Evolutionary conservation across 2,329 filamentous ascomycete genomes (phyloP).

Genomic region (Colletotrichum spinosum): DNA sequence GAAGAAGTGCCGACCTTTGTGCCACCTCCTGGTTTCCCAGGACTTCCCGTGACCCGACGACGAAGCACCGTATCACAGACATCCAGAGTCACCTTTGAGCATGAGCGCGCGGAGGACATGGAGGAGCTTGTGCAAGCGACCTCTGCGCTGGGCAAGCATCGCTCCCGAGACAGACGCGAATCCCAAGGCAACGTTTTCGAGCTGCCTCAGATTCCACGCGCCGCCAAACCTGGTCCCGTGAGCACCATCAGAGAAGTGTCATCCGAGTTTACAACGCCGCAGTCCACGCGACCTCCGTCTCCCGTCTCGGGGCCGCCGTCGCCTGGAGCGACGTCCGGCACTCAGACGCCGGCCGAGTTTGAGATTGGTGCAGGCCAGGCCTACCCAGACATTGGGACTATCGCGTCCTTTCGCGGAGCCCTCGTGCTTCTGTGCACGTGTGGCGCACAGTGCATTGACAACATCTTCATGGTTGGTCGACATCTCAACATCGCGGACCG

Average conservation of each 20-base stretch:
- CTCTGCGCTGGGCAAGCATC: slow-evolving; percentile 19
- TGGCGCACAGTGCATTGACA: slow-evolving; percentile 24
- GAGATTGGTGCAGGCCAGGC: slow-evolving; percentile 25
- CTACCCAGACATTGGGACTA: slow-evolving; percentile 27
- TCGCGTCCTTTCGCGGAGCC: slow-evolving; percentile 25
- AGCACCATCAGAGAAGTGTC: slow-evolving; percentile 31
- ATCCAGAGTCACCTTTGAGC: slow-evolving; percentile 18
- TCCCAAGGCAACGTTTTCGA: slow-evolving; percentile 30
- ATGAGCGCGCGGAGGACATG: slow-evolving; percentile 18
- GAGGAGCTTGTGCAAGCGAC: slow-evolving; percentile 24
- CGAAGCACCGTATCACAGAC: slow-evolving; percentile 27
- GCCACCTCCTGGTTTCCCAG: slow-evolving; percentile 20
- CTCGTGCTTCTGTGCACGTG: slow-evolving; percentile 26
- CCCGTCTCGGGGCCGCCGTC: slow-evolving; percentile 24
- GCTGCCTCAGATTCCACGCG: slow-evolving; percentile 21
- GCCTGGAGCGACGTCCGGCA: not conserved
- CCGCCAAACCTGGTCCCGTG: slow-evolving; percentile 25
- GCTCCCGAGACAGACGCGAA: slow-evolving; percentile 23
- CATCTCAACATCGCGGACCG: too few species aligned
- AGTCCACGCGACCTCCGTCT: slow-evolving; percentile 29
- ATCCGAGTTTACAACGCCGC: slow-evolving; percentile 25
- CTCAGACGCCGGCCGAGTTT: slow-evolving; percentile 4
- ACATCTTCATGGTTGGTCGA: slow-evolving; percentile 13
- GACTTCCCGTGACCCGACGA: slow-evolving; percentile 20
- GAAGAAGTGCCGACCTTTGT: slow-evolving; percentile 26